Base-by-base conservation (phyloP, 73 alveolate genomes). In the Uronychia binucleata region DNA sequence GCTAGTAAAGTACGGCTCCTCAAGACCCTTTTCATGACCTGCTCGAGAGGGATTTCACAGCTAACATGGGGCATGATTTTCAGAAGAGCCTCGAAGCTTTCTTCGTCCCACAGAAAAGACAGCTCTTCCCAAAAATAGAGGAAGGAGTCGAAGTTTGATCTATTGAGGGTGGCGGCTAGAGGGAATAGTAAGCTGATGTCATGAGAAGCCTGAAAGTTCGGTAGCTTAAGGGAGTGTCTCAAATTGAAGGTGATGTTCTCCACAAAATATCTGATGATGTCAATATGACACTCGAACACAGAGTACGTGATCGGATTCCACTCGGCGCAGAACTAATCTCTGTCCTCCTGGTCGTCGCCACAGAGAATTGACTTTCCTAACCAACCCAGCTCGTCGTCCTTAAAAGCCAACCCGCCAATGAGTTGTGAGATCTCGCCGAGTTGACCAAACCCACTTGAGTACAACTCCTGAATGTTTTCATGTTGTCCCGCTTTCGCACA, bases 271-370 rank as follows among this genome's bases (percentile, higher is more conserved):
- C 77, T 85, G 5, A 77, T 0, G 26, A 85, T 31, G 19, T 76
- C 86, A 5, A 85, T 27, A 32, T 77, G 35, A 0, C 91, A 76
- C 27, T 85, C 35, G 58, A 34, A 35, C 1, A 85, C 31, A 57
- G 91, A 83, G 32, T 67, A 85, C 13, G 86, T 85, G 1, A 85
- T 35, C 25, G 91, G 91, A 57, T 85, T 76, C 91, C 91, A 85
- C 34, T 85, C 77, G 0, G 5, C 19, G 67, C 67, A 46, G 67
- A 46, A 46, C n/a, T 46, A 5, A 11, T 46, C 19, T 46, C 67
- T 11, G 19, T 46, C 67, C 67, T 46, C 67, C 5, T 5, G 67
- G 19, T 46, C 67, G 67, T 46, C 67, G 19, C 67, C 19, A 5
- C 67, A 5, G 5, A 46, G 5, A 11, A 46, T 46, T 46, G 67